phyloP scores from a whole-genome alignment of 108 stramenopile genomes.

The Nitzschia inconspicua region DNA sequence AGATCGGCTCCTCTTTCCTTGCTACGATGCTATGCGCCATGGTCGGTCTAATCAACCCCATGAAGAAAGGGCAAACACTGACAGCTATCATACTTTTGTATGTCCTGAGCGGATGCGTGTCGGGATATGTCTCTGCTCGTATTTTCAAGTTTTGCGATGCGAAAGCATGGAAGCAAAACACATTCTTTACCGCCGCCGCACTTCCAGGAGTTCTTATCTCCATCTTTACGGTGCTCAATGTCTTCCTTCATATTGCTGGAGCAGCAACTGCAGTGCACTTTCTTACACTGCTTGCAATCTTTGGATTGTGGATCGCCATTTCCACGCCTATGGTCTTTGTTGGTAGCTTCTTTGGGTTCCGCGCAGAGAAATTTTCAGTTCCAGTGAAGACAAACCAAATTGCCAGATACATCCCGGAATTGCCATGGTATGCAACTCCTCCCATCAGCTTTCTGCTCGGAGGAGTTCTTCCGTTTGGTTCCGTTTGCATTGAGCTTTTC shows the following conservation, averaged over 20 bases:
- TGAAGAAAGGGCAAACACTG: conserved; percentile 92
- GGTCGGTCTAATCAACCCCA: conserved; percentile 85
- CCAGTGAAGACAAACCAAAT: conserved; percentile 94
- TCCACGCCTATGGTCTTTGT: conserved; percentile 92
- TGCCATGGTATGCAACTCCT: conserved; percentile 84
- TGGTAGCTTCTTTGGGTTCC: conserved; percentile 94
- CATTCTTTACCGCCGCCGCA: conserved; percentile 77
- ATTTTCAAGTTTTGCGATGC: conserved; percentile 91
- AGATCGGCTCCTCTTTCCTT: conserved; percentile 84
- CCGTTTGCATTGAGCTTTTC: conserved; percentile 96
- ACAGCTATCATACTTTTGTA: conserved; percentile 87
- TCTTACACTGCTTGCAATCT: conserved; percentile 75
- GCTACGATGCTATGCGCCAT: conserved; percentile 74
- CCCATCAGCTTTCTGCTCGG: conserved; percentile 42
- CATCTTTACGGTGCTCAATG: conserved; percentile 83
- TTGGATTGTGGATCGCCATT: conserved; percentile 81
- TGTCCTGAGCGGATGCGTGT: conserved; percentile 86
- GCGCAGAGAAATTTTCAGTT: conserved; percentile 66
- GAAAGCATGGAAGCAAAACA: conserved; percentile 74
- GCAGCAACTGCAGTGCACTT: conserved; percentile 90
- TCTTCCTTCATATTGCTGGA: conserved; percentile 74
- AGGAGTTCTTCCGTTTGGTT: conserved; percentile 97
- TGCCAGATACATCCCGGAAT: conserved; percentile 85
- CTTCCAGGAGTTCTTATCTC: conserved; percentile 78
- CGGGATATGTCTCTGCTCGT: conserved; percentile 85